A percentile compares a stretch with the other conserved stretches of the same genome.
Conservation (phyloP, 2,329 filamentous ascomycete genomes). For the Fusarium piperis region DNA sequence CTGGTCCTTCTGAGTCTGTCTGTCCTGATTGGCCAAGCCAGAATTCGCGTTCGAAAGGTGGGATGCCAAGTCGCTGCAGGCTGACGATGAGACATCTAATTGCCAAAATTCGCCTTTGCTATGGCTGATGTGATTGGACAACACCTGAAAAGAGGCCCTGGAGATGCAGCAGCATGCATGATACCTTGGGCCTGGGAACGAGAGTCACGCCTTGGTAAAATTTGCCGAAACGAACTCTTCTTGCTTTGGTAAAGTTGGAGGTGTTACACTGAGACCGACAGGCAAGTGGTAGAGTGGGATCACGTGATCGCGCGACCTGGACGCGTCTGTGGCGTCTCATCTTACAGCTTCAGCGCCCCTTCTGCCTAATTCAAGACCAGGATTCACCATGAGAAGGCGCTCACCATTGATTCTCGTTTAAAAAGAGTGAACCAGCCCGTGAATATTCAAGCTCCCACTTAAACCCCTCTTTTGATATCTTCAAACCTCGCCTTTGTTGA, state of each 20-base stretch:
- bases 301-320: conserved; percentile 47
- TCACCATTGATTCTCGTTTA: conserved; percentile 16
- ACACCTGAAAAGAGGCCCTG: neutral
- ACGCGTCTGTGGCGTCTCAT: conserved; percentile 38
- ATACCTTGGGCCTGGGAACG: neutral
- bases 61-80: neutral
- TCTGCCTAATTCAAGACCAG: conserved; percentile 42
- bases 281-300: neutral
- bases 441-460: neutral
- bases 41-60: neutral
- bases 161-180: neutral
- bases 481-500: neutral
- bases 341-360: conserved; percentile 29
- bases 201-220: neutral
- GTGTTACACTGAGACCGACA: neutral
- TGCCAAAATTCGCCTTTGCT: neutral
- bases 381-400: conserved; percentile 33
- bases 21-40: neutral
- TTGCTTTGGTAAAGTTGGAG: neutral
- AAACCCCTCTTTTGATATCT: neutral
- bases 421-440: conserved; percentile 10
- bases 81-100: neutral
- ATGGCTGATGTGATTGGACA: neutral
- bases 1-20: neutral
- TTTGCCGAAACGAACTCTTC: neutral